Evolutionary conservation across 192 early-diverging fungal genomes (phyloP).

Genomic region (Oehlia diaphana): DNA sequence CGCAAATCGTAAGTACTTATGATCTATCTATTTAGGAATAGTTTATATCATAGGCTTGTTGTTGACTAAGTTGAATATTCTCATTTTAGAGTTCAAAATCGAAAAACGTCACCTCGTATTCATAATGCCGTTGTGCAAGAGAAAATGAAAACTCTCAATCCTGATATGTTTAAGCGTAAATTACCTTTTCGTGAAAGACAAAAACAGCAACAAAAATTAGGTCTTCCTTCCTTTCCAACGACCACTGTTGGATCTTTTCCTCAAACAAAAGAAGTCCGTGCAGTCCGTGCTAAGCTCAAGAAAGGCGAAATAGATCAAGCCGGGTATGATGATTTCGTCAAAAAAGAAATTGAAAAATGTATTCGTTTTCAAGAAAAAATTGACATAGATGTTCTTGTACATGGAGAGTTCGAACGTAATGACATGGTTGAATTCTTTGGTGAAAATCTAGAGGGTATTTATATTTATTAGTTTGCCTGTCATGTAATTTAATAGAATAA

Average conservation of each 20-base stretch:
- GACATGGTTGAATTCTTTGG: constrained; percentile 99
- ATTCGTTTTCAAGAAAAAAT: constrained; percentile 87
- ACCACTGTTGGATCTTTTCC: constrained; percentile 99
- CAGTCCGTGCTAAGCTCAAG: constrained; percentile 87
- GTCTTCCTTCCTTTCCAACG: constrained; percentile 91
- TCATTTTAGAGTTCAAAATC: constrained; percentile 48
- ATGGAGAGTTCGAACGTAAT: constrained; percentile 97
- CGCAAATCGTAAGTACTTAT: constrained; percentile 44
- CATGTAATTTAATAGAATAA: background rate
- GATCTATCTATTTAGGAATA: background rate
- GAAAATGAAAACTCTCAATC: constrained; percentile 64
- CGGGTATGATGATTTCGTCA: constrained; percentile 82
- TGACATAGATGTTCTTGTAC: constrained; percentile 93
- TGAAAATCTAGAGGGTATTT: constrained; percentile 78
- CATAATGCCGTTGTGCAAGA: constrained; percentile 81
- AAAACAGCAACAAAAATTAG: constrained; percentile 73
- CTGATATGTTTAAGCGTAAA: constrained; percentile 73
- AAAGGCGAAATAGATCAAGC: constrained; percentile 69
- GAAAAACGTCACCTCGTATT: constrained; percentile 78
- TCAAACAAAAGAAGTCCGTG: constrained; percentile 95
- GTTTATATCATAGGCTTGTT: background rate
- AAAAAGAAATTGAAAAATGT: constrained; percentile 80
- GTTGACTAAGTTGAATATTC: background rate
- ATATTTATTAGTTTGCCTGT: background rate
- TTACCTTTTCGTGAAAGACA: constrained; percentile 73